Conservation (phyloP, 495 filamentous ascomycete species). For the Chlorociboria aeruginascens region DNA sequence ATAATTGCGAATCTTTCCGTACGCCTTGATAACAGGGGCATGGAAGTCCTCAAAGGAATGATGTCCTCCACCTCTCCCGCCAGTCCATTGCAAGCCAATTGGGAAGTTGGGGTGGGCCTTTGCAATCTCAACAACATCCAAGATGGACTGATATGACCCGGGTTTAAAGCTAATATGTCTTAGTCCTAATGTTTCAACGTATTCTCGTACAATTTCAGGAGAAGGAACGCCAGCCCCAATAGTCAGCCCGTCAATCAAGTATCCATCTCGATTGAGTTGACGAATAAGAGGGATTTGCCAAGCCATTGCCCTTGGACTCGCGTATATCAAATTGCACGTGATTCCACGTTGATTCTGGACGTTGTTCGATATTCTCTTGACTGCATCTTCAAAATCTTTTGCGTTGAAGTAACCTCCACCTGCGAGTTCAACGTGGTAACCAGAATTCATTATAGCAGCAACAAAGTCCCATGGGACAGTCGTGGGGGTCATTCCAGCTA, state of each 20-base stretch:
- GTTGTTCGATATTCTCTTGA: constrained; percentile 3
- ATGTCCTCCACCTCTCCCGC: constrained; percentile 82
- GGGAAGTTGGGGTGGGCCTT: constrained; percentile 82
- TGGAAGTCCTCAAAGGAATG: constrained; percentile 94
- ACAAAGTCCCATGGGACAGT: constrained; percentile 91
- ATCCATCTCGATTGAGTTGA: constrained; percentile 66
- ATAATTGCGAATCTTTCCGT: constrained; percentile 62
- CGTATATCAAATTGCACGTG: constrained; percentile 86
- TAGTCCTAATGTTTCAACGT: constrained; percentile 76
- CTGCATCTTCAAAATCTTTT: constrained; percentile 65
- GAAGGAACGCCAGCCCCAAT: constrained; percentile 89
- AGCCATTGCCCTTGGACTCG: constrained; percentile 85
- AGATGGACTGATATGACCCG: constrained; percentile 72
- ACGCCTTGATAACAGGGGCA: constrained; percentile 75
- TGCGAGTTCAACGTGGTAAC: constrained; percentile 2
- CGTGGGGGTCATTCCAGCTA: constrained; percentile 88
- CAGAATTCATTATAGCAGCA: constrained; percentile 25
- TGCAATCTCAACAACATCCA: constrained; percentile 78
- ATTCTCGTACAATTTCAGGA: constrained; percentile 84
- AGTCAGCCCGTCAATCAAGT: constrained; percentile 85
- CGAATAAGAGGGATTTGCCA: constrained; percentile 91
- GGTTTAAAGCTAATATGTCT: constrained; percentile 94
- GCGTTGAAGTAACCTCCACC: not conserved
- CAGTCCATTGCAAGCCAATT: constrained; percentile 85
- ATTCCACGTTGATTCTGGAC: constrained; percentile 78